Base-by-base conservation (phyloP, 805 yeast species). In the Pichia californica region DNA sequence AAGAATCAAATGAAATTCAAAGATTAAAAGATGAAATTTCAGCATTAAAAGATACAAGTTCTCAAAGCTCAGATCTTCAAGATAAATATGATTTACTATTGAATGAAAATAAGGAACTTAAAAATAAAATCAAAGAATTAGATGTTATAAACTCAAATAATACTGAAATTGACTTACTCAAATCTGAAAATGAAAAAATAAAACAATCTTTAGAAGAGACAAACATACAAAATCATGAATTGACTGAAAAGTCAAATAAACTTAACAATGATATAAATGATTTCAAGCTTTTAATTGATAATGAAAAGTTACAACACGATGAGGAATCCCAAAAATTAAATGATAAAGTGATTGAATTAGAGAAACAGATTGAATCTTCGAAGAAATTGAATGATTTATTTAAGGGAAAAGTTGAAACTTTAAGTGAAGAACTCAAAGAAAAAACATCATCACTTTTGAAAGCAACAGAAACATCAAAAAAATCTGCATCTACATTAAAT, bases 331-430 rank as follows among this genome's bases (percentile, higher is more conserved):
- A 27, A 15, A 30, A 27, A n/a, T 31, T 46, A 11, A 31, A 31
- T 13, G 18, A 29, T 29, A 35, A 46, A 45, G 33, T 50, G 42
- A 26, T 29, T 2, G 52, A 49, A 13, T 37, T 56, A 20, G 51
- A 55, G 38, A 44, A 53, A 14, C 43, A 61, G 4, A 21, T 54
- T n/a, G 52, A 52, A n/a, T 55, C 64, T 0, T 38, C 51, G 14
- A 41, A 48, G 5, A 57, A 52, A 21, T 35, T 58, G 29, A 46
- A 48, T 21, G 53, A 51, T 27, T 38, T 54, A 30, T 59, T 56
- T 38, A 54, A 58, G 27, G 57, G 58, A 4, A 61, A 59, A 38
- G 55, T 60, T 3, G 47, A 46, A 13, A 31, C 44, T 2, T 41
- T 56, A 15, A 23, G 9, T 7, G 25, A 23, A 23, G 25, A 23